phyloP scores from a whole-genome alignment of 768 basidiomycete species.

The Boletus eberwhitei region DNA sequence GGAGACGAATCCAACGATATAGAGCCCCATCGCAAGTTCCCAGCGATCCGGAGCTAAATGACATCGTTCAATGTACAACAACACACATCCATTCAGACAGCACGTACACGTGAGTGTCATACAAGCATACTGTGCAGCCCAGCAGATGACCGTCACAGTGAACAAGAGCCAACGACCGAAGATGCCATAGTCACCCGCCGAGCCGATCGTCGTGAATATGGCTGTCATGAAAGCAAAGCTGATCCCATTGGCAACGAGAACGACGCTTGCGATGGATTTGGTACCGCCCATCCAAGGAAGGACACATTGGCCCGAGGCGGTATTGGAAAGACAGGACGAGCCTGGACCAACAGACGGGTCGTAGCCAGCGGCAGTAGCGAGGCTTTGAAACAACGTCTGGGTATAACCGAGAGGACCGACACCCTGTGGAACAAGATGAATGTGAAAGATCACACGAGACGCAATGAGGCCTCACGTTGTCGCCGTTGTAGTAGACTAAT shows the following conservation, averaged over 20 bases:
- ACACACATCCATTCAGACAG: not conserved
- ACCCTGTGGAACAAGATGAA: slow-evolving; percentile 40
- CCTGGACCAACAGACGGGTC: slow-evolving; percentile 70
- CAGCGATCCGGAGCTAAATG: slow-evolving; percentile 61
- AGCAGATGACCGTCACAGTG: slow-evolving; percentile 67
- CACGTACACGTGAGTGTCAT: slow-evolving; percentile 66
- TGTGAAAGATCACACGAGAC: not conserved
- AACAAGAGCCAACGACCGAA: slow-evolving; percentile 82
- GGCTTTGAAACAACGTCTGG: slow-evolving; percentile 70
- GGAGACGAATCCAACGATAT: slow-evolving; percentile 74
- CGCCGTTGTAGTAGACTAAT: slow-evolving; percentile 78
- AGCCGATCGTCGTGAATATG: slow-evolving; percentile 76
- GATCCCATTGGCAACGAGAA: slow-evolving; percentile 73
- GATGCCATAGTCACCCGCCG: slow-evolving; percentile 33
- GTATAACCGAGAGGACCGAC: slow-evolving; percentile 68
- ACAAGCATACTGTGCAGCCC: slow-evolving; percentile 77
- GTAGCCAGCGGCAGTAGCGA: slow-evolving; percentile 69
- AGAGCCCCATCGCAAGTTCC: slow-evolving; percentile 74
- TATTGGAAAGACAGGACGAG: slow-evolving; percentile 56
- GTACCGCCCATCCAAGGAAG: slow-evolving; percentile 74
- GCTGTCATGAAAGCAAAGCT: slow-evolving; percentile 79
- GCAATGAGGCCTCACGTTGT: slow-evolving; percentile 50
- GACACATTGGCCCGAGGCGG: slow-evolving; percentile 70
- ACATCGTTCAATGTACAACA: not conserved
- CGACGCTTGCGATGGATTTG: slow-evolving; percentile 70